Evolutionary conservation across 129 eudicot species (phyloP).

Genomic region (carrot (Daucus carota)): DNA sequence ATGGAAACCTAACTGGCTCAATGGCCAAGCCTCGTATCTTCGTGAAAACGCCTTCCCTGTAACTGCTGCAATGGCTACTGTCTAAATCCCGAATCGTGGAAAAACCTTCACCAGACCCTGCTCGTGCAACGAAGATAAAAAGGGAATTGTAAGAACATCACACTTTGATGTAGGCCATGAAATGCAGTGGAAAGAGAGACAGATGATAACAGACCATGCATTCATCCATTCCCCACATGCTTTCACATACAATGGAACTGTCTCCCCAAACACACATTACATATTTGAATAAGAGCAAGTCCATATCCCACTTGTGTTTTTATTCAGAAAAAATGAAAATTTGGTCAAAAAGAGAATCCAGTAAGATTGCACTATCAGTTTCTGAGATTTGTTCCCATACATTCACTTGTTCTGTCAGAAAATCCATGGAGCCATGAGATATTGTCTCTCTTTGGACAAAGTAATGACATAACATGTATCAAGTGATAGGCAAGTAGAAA

Average conservation of each 20-base stretch:
- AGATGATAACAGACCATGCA: conserved; percentile 20
- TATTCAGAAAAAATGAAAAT: conserved; percentile 14
- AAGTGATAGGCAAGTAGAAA: neutral
- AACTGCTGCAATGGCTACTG: too few relatives aligned
- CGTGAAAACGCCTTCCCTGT: neutral
- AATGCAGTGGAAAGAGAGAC: conserved; percentile 17
- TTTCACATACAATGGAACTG: conserved; percentile 7
- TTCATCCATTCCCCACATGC: conserved; percentile 18
- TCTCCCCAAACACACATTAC: neutral
- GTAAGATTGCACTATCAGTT: neutral
- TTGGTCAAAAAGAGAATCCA: conserved; percentile 37
- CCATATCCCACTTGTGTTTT: conserved; percentile 35
- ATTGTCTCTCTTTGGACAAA: conserved; percentile 3
- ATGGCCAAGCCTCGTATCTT: neutral
- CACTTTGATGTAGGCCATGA: conserved; percentile 10
- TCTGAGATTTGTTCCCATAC: conserved; percentile 4
- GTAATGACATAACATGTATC: neutral
- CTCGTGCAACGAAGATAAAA: neutral
- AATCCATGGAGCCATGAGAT: conserved; percentile 7
- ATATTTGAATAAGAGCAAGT: conserved; percentile 16
- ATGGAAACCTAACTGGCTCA: neutral
- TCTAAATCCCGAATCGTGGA: too few relatives aligned
- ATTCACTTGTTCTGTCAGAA: conserved; percentile 11
- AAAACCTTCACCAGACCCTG: too few relatives aligned
- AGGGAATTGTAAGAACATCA: neutral